Base-by-base conservation (phyloP, 257 asterid species). In the Solanum megistacrolobum region DNA sequence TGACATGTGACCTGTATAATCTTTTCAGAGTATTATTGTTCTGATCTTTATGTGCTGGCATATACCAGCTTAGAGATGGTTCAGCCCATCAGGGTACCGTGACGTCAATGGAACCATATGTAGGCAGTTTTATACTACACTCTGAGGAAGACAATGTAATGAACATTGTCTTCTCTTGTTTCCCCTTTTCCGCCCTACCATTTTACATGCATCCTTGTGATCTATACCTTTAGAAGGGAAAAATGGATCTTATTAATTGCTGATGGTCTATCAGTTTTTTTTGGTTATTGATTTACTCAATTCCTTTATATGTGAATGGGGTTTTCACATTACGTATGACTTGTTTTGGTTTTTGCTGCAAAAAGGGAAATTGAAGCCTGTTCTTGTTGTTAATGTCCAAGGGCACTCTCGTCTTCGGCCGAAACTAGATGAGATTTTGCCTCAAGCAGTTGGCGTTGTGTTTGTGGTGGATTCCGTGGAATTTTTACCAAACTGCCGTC, bases 91-190 rank as follows among this genome's bases (percentile, higher is more conserved):
- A 88, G 91, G 98, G 98, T 88, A 93, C 97, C 78, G 98, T 97
- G 89, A 97, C 97, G 35, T 97, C 98, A 38, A 93, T 94, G 98
- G 97, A 97, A 88, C 98, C 97, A 72, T 94, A 95, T 85, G 95
- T 91, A 89, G 98, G 89, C 84, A 92, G 93, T 83, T 95, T 94
- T 81, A 71, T 93, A 20, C 91, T 96, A 76, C 94, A 93, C 91
- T 94, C 98, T 29, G 96, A 97, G 89, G 87, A 73, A 48, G 89
- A 89, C 75, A 94, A 94, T 97, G 98, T 97, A 92, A 79, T 89
- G 21, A 23, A 79, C 38, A 43, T 14, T 43, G 39, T 43, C 16
- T 25, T 79, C 39, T 79, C 62, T 78, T 78, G 35, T 79, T 39
- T 43, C 5, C 5, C 27, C 85, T 43, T 79, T 41, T 14, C n/a